These are phyloP conservation scores for Alternaria rosae DNA, from an alignment of 2,329 filamentous ascomycete species.

Conservation along the genomic window DNA sequence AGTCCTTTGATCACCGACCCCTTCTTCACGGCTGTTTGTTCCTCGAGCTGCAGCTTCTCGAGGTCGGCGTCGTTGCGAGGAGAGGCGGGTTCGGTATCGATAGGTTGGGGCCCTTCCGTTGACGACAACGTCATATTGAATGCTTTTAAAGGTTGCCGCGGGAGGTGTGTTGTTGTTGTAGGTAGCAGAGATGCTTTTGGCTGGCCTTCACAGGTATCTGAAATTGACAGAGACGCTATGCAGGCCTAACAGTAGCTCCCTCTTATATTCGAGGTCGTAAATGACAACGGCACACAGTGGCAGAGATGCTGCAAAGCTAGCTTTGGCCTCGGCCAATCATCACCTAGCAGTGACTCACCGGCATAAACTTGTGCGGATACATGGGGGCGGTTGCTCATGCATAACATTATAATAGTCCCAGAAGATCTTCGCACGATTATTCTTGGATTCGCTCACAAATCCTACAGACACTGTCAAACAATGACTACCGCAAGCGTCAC, in stretches of 20 bases:
- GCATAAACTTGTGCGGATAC: neutral
- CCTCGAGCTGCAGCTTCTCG: slow-evolving; percentile 4
- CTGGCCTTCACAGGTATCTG: neutral
- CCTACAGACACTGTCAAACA: neutral
- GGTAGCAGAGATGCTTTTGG: neutral
- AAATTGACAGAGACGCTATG: neutral
- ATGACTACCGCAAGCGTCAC: slow-evolving; percentile 9
- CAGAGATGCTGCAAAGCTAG: slow-evolving; percentile 1
- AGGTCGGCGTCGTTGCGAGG: neutral
- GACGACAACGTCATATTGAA: slow-evolving; percentile 1
- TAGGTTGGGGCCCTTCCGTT: slow-evolving; percentile 2
- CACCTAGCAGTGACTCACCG: slow-evolving; percentile 1
- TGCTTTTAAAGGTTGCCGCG: neutral
- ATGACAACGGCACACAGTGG: neutral
- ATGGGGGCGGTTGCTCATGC: neutral
- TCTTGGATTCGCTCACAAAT: slow-evolving; percentile 1
- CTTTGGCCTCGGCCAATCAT: slow-evolving; percentile 2
- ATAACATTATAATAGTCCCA: neutral
- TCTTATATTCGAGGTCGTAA: slow-evolving; percentile 6
- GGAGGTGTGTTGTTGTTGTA: slow-evolving; percentile 1
- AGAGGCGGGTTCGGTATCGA: neutral
- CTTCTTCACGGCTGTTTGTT: neutral
- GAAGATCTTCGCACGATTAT: neutral
- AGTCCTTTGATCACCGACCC: slow-evolving; percentile 43
- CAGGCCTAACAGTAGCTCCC: neutral